Base-by-base conservation (phyloP, 345 rosid genomes). In the Hypericum androsaemum region DNA sequence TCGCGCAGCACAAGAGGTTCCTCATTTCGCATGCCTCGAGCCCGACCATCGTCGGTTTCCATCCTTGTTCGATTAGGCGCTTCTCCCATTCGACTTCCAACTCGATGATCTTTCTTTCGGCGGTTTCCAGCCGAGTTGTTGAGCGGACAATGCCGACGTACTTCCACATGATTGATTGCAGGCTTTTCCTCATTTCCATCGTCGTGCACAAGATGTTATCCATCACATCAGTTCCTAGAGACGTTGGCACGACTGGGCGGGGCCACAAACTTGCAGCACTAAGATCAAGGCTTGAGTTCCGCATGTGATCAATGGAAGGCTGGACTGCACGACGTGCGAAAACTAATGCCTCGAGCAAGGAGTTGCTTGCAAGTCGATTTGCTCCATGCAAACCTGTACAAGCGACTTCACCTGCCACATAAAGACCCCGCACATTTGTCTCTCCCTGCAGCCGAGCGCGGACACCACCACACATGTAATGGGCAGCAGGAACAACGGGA, bases 301-400 rank as follows among this genome's bases (percentile, higher is more conserved):
- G 79, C 89, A 82, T 81, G 74, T 82, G 84, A 50, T 81, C 80
- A 12, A 84, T 73, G 0, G 95, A 87, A 55, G 96, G 95, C 62
- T 73, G 77, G 58, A 87, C 98, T 8, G 96, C 94, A 52, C 98
- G 77, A 58, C 82, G 78, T 2, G 96, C 98, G 57, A 90, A 90
- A 61, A 90, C 96, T 52, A 90, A 78, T 36, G 96, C 98, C 84
- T 90, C 96, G 12, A 90, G 81, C 75, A 90, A 73, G 28, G 98
- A 90, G 70, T 90, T 90, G 65, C 98, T 90, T 38, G 98, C 98
- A 39, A 90, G 85, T 63, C 95, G 77, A 70, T 90, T 90, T 15
- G 98, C 98, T 32, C 98, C 98, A 28, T 90, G 98, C 64, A 90
- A 74, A 48, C 98, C 98, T 0, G 96, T 90, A 71, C 98, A 87